Conservation (phyloP, 768 basidiomycete genomes). For the Candolleomyces eurysporus region DNA sequence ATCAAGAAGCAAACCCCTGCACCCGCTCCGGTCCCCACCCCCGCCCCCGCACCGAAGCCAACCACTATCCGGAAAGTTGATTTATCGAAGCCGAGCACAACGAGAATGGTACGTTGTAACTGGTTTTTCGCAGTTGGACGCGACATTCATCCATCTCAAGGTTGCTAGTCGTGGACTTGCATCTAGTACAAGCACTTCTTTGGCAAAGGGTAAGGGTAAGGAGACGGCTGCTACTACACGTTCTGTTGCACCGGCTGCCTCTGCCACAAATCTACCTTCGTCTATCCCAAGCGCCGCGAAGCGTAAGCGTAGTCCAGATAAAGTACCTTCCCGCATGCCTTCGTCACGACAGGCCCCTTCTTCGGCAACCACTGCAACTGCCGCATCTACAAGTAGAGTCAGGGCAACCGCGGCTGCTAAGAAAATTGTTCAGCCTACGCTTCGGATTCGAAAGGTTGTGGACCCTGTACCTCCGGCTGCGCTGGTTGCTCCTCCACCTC, state of each 20-base stretch:
- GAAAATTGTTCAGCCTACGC: background rate
- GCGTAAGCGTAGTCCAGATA: slow-evolving; percentile 1
- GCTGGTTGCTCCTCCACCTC: background rate
- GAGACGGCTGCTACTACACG: slow-evolving; percentile 14
- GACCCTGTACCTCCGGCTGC: background rate
- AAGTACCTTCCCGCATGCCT: background rate
- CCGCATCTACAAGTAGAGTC: background rate
- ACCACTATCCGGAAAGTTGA: slow-evolving; percentile 17
- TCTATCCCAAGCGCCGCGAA: slow-evolving; percentile 12
- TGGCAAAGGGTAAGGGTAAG: slow-evolving; percentile 6
- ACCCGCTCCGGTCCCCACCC: background rate
- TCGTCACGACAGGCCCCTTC: background rate
- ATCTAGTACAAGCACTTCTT: background rate
- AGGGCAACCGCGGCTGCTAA: background rate
- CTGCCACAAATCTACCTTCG: background rate
- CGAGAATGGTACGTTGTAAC: slow-evolving; percentile 9
- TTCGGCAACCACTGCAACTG: background rate
- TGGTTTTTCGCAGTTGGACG: background rate
- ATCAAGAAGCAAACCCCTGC: background rate
- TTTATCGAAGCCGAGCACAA: slow-evolving; percentile 17
- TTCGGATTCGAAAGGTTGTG: background rate
- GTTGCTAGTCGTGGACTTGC: background rate
- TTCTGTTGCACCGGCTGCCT: slow-evolving; percentile 10
- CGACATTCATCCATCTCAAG: background rate
- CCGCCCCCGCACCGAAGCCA: slow-evolving; percentile 11